Base-by-base conservation (phyloP, 73 alveolate genomes). In the Uronychia setigera region DNA sequence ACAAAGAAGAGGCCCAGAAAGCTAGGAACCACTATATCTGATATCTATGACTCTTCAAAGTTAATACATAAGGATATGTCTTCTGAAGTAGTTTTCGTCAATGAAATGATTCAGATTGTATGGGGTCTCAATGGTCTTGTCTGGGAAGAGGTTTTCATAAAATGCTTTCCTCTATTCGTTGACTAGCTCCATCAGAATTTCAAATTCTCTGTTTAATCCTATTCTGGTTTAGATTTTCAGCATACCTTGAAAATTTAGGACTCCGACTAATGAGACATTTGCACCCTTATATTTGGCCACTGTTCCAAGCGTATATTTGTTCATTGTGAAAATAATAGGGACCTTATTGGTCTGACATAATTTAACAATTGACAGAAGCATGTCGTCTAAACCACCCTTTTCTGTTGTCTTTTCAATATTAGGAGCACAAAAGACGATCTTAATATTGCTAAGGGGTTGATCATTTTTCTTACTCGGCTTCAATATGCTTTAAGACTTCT, bases 331-430 rank as follows among this genome's bases (percentile, higher is more conserved):
- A 0, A 91, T 85, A 26, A 87, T 25, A 57, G 94, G 96, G 29
- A 91, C 82, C 57, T 88, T 81, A 11, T 87, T 26, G 28, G 59
- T 76, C 74, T 80, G 58, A 77, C 94, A 58, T 31, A 32, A 13
- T 0, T 81, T 59, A 5, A 91, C 58, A 0, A 91, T 79, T 27
- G 87, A 78, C 19, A 58, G n/a, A 33, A 91, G 58, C 46, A 58
- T 28, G 33, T 82, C 89, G 57, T 91, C 94, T 1, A 91, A 78
- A 9, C 96, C 96, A 28, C 89, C 86, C 58, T 91, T 92, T 13
- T 89, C 94, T 0, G 78, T 91, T 0, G 80, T 93, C 59, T 76
- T 87, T 77, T 87, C 93, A 32, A 91, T 58, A 79, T 91, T 87
- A 30, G 86, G 60, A 31, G 96, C 91, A 13, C 87, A 29, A 0